Evolutionary conservation across 2,329 filamentous ascomycete genomes (phyloP).

Genomic region (Paecilomyces sp.): DNA sequence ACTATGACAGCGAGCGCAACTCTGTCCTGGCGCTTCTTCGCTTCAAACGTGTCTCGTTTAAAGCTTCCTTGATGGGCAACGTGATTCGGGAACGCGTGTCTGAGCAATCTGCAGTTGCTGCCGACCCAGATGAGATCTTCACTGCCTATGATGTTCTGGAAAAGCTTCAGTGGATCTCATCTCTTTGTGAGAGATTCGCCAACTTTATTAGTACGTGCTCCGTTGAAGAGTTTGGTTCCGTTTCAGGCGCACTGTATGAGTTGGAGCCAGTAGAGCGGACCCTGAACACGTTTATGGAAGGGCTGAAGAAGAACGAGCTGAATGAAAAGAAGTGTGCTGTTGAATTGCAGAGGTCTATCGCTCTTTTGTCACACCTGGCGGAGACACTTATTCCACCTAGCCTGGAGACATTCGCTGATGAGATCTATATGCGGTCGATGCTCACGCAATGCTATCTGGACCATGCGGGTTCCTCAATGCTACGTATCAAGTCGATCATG

Average conservation of each 20-base stretch:
- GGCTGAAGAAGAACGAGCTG: constrained; percentile 73
- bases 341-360: constrained; percentile 76
- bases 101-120: constrained; percentile 57
- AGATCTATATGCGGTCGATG: constrained; percentile 68
- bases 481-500: constrained; percentile 58
- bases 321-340: constrained; percentile 75
- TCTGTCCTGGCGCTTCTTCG: constrained; percentile 82
- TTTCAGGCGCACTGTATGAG: constrained; percentile 75
- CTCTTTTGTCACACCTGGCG: constrained; percentile 77
- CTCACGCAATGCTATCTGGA: constrained; percentile 78
- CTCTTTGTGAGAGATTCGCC: constrained; percentile 78
- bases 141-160: constrained; percentile 74
- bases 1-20: constrained; percentile 70
- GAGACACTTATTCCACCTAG: constrained; percentile 69
- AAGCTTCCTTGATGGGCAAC: constrained; percentile 68
- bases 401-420: constrained; percentile 67
- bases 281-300: constrained; percentile 81
- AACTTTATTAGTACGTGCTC: constrained; percentile 73
- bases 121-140: constrained; percentile 67
- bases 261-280: constrained; percentile 86
- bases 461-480: constrained; percentile 62
- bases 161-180: constrained; percentile 75
- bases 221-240: constrained; percentile 68
- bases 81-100: constrained; percentile 74
- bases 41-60: constrained; percentile 83